These are phyloP conservation scores for Mortierella sp. DNA, from an alignment of 371 early-diverging fungal genomes.

Conservation along the genomic window DNA sequence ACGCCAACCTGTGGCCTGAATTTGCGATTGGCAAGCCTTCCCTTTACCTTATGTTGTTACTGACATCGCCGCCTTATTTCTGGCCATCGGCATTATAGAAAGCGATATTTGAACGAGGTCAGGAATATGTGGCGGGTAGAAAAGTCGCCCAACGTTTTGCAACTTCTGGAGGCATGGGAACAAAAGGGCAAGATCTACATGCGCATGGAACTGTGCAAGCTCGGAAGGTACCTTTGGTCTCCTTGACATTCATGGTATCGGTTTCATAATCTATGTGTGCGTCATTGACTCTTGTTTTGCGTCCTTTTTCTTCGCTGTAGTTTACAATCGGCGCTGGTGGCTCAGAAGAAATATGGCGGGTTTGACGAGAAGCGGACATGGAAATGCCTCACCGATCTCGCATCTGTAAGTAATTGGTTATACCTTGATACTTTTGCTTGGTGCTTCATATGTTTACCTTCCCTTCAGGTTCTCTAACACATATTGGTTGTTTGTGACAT, in stretches of 20 bases:
- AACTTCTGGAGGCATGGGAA: conserved; percentile 90
- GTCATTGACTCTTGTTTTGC: background rate
- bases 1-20: background rate
- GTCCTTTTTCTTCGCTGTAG: conserved; percentile 20
- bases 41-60: background rate
- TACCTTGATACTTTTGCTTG: background rate
- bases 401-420: conserved; percentile 59
- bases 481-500: background rate
- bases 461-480: background rate
- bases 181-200: conserved; percentile 90
- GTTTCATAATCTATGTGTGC: background rate
- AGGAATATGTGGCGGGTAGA: conserved; percentile 79
- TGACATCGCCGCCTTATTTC: background rate
- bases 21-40: no score
- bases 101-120: conserved; percentile 84
- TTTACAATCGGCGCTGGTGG: conserved; percentile 57
- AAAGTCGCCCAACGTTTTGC: conserved; percentile 71
- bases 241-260: conserved; percentile 14
- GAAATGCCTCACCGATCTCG: conserved; percentile 84
- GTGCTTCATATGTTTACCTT: background rate
- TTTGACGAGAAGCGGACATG: conserved; percentile 79
- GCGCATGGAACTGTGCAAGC: conserved; percentile 89
- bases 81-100: conserved; percentile 43
- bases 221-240: conserved; percentile 72
- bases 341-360: conserved; percentile 57